Base-by-base conservation (phyloP, 129 eudicot genomes). In the Erigeron canadensis region DNA sequence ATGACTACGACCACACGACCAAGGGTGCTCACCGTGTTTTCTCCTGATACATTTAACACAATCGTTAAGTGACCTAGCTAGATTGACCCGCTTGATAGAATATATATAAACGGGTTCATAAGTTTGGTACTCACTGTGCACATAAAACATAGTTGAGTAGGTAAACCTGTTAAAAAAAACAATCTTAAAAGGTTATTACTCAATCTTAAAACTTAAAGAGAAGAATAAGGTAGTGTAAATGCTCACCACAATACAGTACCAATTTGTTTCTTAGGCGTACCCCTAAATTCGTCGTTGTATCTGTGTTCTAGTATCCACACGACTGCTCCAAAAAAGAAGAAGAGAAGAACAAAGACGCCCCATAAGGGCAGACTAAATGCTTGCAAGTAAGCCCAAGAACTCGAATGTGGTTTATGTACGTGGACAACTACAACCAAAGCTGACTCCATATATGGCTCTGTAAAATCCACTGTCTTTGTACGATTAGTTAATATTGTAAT, bases 321-420 rank as follows among this genome's bases (percentile, higher is more conserved):
- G 22, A 53, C 59, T 53, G 9, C 59, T 53, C 59, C 59, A 15
- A 53, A 1, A 53, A 53, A 53, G 28, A 53, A 7, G 59, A 53
- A 53, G 22, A 53, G 8, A 53, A 53, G 22, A 53, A 21, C 59
- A 16, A 15, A 15, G 0, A 53, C 22, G 5, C 22, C 59, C 59
- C 59, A 53, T 21, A 53, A 12, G 0, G 22, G 21, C 59, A 8
- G 21, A 53, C 59, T 53, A 53, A 53, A 53, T 16, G 59, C 22
- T 53, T 53, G 59, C 59, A 53, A 53, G 59, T 53, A 53, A 15
- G 22, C 59, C 59, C 59, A 53, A n/a, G 59, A 53, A 18, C 22
- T 53, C 10, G 59, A 53, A 8, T 53, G 59, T 18, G 59, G 59
- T 53, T 53, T 53, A 53, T 53, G 59, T 53, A 53, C 16, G 8